Percentiles rank a stretch among this genome's conserved stretches.
Conservation (phyloP, 345 rosid species). For the Trapa incisa region DNA sequence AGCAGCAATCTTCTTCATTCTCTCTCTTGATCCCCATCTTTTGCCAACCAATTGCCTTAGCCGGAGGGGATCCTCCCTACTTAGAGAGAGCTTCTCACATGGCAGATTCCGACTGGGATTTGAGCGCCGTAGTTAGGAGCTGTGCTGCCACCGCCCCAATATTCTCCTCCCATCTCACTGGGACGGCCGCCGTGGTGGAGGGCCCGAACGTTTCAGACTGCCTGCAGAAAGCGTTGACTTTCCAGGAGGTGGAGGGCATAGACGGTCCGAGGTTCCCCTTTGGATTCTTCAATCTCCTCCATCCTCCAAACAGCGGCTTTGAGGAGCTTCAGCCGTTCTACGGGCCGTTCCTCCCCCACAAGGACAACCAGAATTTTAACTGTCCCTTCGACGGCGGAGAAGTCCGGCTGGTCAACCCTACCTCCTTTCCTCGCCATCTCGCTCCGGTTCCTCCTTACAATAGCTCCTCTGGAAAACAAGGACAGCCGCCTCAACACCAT, state of each 20-base stretch:
- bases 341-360: constrained; percentile 25
- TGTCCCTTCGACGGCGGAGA: not conserved
- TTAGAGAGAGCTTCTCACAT: too few species aligned
- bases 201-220: constrained; percentile 20
- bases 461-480: not conserved
- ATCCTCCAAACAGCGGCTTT: constrained; percentile 11
- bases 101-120: constrained; percentile 59
- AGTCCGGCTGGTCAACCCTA: not conserved
- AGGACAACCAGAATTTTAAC: not conserved
- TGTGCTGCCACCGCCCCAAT: constrained; percentile 17
- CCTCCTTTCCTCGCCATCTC: not conserved
- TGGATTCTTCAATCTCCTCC: constrained; percentile 12
- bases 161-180: not conserved
- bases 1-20: constrained; percentile 46
- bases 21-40: constrained; percentile 15
- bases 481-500: not conserved
- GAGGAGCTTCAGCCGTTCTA: constrained; percentile 47
- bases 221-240: constrained; percentile 23
- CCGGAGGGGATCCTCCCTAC: not conserved
- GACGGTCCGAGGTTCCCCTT: not conserved
- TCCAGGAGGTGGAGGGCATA: constrained; percentile 20
- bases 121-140: constrained; percentile 62
- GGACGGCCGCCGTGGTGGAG: not conserved
- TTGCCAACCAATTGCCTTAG: not conserved
- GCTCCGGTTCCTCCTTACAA: constrained; percentile 2